These are phyloP conservation scores for Entomortierella lignicola DNA, from an alignment of 192 early-diverging fungal genomes.

Conservation along the genomic window DNA sequence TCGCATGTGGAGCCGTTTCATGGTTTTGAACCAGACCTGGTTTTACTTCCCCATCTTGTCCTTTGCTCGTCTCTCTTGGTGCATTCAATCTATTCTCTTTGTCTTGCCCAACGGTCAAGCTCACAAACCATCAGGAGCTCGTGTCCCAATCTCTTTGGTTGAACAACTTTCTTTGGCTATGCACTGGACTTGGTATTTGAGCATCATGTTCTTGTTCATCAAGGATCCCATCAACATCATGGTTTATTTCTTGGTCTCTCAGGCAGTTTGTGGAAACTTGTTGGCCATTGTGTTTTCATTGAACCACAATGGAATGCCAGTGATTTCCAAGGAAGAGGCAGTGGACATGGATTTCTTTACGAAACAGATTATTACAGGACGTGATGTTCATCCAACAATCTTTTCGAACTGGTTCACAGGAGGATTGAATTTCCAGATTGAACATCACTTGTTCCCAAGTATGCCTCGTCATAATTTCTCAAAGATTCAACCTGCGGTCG, in stretches of 20 bases:
- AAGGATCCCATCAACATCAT: conserved; percentile 50
- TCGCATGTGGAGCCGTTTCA: conserved; percentile 69
- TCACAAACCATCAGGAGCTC: conserved; percentile 57
- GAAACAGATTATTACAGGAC: conserved; percentile 81
- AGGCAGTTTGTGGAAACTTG: conserved; percentile 76
- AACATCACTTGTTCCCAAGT: conserved; percentile 88
- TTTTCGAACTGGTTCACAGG: conserved; percentile 87
- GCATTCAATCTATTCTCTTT: conserved; percentile 70
- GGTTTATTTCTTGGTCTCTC: conserved; percentile 71
- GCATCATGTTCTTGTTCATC: conserved; percentile 63
- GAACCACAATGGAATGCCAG: conserved; percentile 91
- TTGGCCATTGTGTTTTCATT: conserved; percentile 81
- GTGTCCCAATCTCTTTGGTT: conserved; percentile 53
- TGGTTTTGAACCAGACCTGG: conserved; percentile 70
- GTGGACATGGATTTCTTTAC: conserved; percentile 79
- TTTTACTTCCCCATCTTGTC: conserved; percentile 80
- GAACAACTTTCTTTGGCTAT: conserved; percentile 67
- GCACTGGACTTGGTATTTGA: conserved; percentile 80
- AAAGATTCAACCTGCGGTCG: conserved; percentile 72
- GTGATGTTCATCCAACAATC: conserved; percentile 70
- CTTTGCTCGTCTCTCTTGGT: conserved; percentile 84
- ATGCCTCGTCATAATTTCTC: conserved; percentile 81
- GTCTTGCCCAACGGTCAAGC: conserved; percentile 58
- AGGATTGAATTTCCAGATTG: conserved; percentile 87
- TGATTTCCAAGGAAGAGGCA: conserved; percentile 73